Base-by-base conservation (phyloP, 139 green algal species). In the Tetradesmus obliquus region DNA sequence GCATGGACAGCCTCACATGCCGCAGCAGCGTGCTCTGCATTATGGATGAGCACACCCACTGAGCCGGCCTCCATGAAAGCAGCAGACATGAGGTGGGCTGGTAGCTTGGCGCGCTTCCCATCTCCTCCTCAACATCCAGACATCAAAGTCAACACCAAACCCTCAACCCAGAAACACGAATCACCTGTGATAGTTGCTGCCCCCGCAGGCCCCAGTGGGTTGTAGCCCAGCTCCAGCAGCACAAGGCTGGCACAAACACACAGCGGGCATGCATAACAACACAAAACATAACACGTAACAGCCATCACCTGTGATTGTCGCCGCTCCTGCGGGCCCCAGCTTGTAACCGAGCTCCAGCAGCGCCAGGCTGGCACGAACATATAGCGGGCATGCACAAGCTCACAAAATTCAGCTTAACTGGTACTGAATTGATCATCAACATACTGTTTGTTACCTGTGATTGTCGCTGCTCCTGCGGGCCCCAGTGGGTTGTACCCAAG, bases 401-500 rank as follows among this genome's bases (percentile, higher is more conserved):
- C 66, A 76, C 0, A 76, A 76, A 5, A 20, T 82, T 1, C 0
- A 82, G 74, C 19, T 19, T 19, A 2, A 76, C 66, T 82, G 74
- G 20, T 53, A 8, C 3, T 6, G 3, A 4, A 15, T 2, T 2
- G 0, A 19, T 19, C 1, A 19, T 76, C 66, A 76, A n/a, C 66
- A 15, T 76, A 19, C 66, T n/a, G 2, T 15, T 15, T 15, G 2
- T 76, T 76, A 89, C 84, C 84, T 81, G 84, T 10, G 2, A 89
- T 58, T 7, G 84, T 80, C 19, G 84, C 86, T 74, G 86, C 90
- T 22, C 98, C 98, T 51, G 97, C 93, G 0, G 94, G 72, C 0
- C 97, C 97, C 6, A 99, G 96, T 19, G 98, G 98, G 94, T 99
- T 99, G 95, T 99, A 99, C 1, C 96, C 96, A 84, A 99, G 90